phyloP scores from a whole-genome alignment of 257 asterid genomes.

The Thymus quinquecostatus region DNA sequence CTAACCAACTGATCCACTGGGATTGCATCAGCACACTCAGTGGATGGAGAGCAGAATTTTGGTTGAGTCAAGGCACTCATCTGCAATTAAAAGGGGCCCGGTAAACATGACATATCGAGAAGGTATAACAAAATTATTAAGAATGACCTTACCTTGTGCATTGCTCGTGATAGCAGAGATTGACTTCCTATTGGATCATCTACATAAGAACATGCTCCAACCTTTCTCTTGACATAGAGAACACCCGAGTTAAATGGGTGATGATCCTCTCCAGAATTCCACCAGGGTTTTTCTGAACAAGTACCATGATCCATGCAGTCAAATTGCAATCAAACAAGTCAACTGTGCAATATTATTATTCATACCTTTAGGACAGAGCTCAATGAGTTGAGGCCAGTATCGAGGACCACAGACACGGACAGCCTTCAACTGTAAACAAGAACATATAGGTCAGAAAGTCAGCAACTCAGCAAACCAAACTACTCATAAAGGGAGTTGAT shows the following conservation, averaged over 20 bases:
- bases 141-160: constrained; percentile 73
- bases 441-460: constrained; percentile 25
- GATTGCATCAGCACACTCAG: constrained; percentile 56
- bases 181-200: constrained; percentile 98
- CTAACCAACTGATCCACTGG: constrained; percentile 88
- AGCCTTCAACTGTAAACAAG: constrained; percentile 68
- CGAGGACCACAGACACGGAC: constrained; percentile 99
- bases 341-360: constrained; percentile 20
- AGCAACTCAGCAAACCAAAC: constrained; percentile 19
- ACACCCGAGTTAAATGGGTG: constrained; percentile 91
- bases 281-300: constrained; percentile 90
- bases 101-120: constrained; percentile 22
- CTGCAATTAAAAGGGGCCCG: constrained; percentile 46
- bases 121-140: constrained; percentile 19
- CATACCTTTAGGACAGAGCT: constrained; percentile 84
- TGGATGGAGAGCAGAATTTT: constrained; percentile 42
- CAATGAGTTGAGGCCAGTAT: constrained; percentile 92
- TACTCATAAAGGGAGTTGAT: constrained; percentile 15
- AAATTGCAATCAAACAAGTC: constrained; percentile 24
- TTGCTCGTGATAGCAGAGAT: constrained; percentile 89
- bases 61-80: constrained; percentile 72
- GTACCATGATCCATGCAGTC: constrained; percentile 22
- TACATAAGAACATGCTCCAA: constrained; percentile 92
- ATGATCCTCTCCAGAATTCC: constrained; percentile 78
- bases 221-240: constrained; percentile 87